These are phyloP conservation scores for Phytophthora litchii DNA, from an alignment of 352 stramenopile genomes.

Conservation along the genomic window DNA sequence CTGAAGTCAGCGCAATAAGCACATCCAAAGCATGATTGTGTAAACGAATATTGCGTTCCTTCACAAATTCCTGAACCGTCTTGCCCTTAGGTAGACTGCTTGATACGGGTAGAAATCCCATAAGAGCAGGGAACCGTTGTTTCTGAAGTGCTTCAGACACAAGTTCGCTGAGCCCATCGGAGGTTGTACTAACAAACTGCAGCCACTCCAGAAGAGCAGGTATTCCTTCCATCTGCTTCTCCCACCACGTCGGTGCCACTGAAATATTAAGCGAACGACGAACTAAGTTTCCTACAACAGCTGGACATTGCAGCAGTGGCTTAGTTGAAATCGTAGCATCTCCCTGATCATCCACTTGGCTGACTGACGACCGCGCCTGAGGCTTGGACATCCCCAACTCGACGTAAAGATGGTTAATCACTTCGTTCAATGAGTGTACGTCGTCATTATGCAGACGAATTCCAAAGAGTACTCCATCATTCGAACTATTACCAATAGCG, in stretches of 20 bases:
- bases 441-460: slow-evolving; percentile 89
- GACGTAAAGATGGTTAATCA: slow-evolving; percentile 68
- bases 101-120: slow-evolving; percentile 43
- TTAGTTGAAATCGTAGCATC: slow-evolving; percentile 53
- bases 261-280: slow-evolving; percentile 76
- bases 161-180: slow-evolving; percentile 74
- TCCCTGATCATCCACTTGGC: slow-evolving; percentile 64
- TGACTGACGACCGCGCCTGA: slow-evolving; percentile 52
- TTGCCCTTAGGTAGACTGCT: slow-evolving; percentile 26
- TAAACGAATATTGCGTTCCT: slow-evolving; percentile 38
- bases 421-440: slow-evolving; percentile 76
- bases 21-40: slow-evolving; percentile 40
- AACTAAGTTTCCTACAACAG: slow-evolving; percentile 55
- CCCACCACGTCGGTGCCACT: slow-evolving; percentile 69
- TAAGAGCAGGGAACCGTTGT: slow-evolving; percentile 41
- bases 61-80: slow-evolving; percentile 43
- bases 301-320: slow-evolving; percentile 53
- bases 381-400: slow-evolving; percentile 63
- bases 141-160: slow-evolving; percentile 72
- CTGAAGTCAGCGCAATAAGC: slow-evolving; percentile 24
- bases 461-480: slow-evolving; percentile 37
- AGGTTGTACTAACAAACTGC: slow-evolving; percentile 64
- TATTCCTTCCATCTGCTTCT: slow-evolving; percentile 63
- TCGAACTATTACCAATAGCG: slow-evolving; percentile 2
- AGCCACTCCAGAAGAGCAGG: slow-evolving; percentile 75